These are phyloP conservation scores for Tetrapisispora fleetii DNA, from an alignment of 805 yeast species.

Conservation along the genomic window DNA sequence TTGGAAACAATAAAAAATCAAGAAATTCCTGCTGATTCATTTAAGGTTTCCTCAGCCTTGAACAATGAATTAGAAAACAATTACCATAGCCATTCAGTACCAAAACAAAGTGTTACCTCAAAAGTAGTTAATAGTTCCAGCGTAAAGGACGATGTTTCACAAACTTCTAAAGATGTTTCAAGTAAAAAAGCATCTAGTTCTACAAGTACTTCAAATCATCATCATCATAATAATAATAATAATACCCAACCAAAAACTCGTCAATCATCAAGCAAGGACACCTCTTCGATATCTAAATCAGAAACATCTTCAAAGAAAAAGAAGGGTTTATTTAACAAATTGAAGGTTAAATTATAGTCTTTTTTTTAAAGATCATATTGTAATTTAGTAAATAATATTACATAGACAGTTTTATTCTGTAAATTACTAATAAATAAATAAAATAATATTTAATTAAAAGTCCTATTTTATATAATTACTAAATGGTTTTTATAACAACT, in stretches of 20 bases:
- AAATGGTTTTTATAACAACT: neutral
- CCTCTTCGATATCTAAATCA: neutral
- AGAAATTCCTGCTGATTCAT: neutral
- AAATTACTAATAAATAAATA: neutral
- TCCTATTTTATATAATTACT: neutral
- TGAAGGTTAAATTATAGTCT: constrained; percentile 16
- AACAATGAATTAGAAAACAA: neutral
- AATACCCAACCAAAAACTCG: neutral
- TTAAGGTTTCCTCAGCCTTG: neutral
- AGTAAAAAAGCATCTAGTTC: neutral
- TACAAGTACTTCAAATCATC: neutral
- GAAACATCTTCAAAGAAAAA: constrained; percentile 9
- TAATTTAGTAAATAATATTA: neutral
- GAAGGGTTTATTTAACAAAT: constrained; percentile 15
- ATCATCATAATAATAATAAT: neutral
- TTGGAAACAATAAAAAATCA: neutral
- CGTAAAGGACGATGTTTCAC: neutral
- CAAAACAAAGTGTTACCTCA: neutral
- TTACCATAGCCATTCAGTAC: neutral
- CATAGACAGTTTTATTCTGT: neutral
- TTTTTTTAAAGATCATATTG: neutral
- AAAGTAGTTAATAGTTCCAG: neutral
- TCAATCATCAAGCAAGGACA: constrained; percentile 2
- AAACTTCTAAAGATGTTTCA: neutral
- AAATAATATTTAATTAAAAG: neutral